Conservation (phyloP, 331 rosid genomes). For the Malus hybrid region DNA sequence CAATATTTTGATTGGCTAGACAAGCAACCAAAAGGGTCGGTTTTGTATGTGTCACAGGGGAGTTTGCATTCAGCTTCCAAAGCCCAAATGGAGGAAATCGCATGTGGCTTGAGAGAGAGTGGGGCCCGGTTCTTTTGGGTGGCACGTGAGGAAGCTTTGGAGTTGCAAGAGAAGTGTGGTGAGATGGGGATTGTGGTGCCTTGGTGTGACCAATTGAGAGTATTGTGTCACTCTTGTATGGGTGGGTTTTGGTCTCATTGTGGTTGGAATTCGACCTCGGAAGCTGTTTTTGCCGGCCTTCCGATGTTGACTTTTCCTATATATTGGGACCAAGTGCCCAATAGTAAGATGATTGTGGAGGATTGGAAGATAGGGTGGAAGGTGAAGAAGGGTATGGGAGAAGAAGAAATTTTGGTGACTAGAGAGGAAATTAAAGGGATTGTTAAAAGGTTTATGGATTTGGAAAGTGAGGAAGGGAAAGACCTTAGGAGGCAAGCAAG, state of each 20-base stretch:
- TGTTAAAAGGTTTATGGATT: neutral
- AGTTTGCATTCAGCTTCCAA: constrained; percentile 37
- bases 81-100: constrained; percentile 40
- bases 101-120: constrained; percentile 22
- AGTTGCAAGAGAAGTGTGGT: constrained; percentile 12
- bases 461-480: neutral
- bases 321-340: neutral
- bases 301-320: constrained; percentile 5
- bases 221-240: constrained; percentile 33
- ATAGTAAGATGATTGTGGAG: neutral
- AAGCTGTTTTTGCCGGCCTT: constrained; percentile 38
- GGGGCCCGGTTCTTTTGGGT: constrained; percentile 40
- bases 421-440: neutral
- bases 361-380: neutral
- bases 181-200: constrained; percentile 31
- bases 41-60: constrained; percentile 44
- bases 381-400: neutral
- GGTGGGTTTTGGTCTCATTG: constrained; percentile 50
- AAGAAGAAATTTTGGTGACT: neutral
- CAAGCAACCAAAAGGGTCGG: constrained; percentile 30
- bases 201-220: constrained; percentile 57
- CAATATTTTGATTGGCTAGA: constrained; percentile 36
- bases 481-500: neutral
- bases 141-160: constrained; percentile 25
- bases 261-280: constrained; percentile 48